Evolutionary conservation across 2,329 filamentous ascomycete genomes (phyloP).

Genomic region (Penicillium psychrosexuale): DNA sequence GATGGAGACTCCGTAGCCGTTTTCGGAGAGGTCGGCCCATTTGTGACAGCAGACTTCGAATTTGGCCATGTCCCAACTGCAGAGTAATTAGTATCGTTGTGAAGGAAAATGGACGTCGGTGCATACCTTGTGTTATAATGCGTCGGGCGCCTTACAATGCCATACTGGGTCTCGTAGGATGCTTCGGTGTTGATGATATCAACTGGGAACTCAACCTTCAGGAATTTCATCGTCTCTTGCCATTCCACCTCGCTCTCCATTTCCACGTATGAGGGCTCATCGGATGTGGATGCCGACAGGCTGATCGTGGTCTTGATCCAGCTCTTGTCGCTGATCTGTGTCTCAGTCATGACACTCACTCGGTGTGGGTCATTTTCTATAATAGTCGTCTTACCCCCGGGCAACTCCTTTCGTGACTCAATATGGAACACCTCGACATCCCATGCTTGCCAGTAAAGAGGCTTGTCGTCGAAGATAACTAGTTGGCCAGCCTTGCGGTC

Average conservation of each 20-base stretch:
- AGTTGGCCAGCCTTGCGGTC: constrained; percentile 80
- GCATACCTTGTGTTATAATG: constrained; percentile 90
- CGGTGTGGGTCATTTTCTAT: constrained; percentile 68
- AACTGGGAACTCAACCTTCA: constrained; percentile 98
- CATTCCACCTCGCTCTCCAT: constrained; percentile 88
- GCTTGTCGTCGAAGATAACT: constrained; percentile 95
- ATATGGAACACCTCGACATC: constrained; percentile 97
- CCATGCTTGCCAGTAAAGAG: constrained; percentile 96
- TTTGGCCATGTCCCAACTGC: constrained; percentile 90
- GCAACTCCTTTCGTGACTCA: constrained; percentile 75
- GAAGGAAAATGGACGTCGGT: background rate
- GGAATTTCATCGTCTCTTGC: constrained; percentile 94
- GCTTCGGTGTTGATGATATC: constrained; percentile 88
- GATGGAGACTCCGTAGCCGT: constrained; percentile 85
- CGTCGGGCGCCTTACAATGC: constrained; percentile 81
- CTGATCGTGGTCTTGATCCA: constrained; percentile 84
- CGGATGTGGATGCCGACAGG: constrained; percentile 65
- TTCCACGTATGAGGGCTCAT: constrained; percentile 68
- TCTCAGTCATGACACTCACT: constrained; percentile 78
- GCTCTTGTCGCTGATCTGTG: constrained; percentile 81
- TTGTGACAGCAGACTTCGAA: constrained; percentile 97
- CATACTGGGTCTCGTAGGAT: constrained; percentile 92
- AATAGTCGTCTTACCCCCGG: constrained; percentile 66
- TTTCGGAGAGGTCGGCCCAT: constrained; percentile 85
- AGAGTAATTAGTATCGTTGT: constrained; percentile 22